Evolutionary conservation across 106 monocot genomes (phyloP), one percentile per base, ranked within the genome.

Genomic region (Gastrodia elata): DNA sequence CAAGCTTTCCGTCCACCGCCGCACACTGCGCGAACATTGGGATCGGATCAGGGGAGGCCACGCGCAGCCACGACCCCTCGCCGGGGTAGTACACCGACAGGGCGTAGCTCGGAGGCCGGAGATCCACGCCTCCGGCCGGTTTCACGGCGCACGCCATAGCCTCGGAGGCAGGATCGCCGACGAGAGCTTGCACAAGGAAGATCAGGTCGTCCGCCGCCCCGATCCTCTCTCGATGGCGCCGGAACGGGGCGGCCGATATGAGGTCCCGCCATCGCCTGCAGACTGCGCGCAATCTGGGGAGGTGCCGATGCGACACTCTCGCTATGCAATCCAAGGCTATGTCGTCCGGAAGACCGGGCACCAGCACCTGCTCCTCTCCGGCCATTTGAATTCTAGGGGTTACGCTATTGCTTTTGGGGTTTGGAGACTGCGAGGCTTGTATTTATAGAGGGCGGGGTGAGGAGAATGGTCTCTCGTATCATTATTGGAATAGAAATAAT

Each of bases 281-380:
- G 39, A 81, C 76, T 16, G 72, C 67, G 18, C 81, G 71, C 46
- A 81, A 33, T 8, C 2, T 28, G 38, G 72, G 39, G 68, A 38
- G 73, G 77, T 46, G 65, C 8, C 72, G 76, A 67, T 65, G 72
- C 28, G 81, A 77, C 35, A 81, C 48, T 38, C 77, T 76, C 11
- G 77, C 68, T 13, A 81, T 27, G 77, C 81, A 81, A n/a, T 81
- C 81, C 18, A 81, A 4, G 0, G 73, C 81, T 2, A 81, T 39
- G 26, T 81, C 81, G 11, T 81, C 81, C 7, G 81, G 77, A 11
- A 81, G 35, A 22, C 81, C 81, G 6, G 81, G 81, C 26, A 81
- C 67, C 48, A 81, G 46, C 22, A 16, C 55, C 14, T 64, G 68
- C 65, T 77, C 81, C 24, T 70, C 37, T 25, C 59, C 74, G n/a